Conservation (phyloP, 352 stramenopile species). For the Phytophthora sansomeana region DNA sequence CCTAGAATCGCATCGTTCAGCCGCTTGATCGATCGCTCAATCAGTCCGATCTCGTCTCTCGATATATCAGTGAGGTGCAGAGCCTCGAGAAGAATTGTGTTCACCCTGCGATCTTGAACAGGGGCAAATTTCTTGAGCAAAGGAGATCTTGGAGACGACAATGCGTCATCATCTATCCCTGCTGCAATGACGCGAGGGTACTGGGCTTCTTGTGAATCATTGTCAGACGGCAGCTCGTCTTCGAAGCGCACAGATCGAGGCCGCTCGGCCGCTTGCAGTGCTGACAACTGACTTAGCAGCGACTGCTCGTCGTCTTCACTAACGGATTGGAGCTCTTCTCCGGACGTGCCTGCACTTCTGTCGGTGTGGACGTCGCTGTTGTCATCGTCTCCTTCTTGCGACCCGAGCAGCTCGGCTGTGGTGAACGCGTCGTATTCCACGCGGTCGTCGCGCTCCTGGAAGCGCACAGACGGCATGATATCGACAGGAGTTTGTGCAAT, state of each 20-base stretch:
- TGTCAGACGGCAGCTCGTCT: conserved; percentile 15
- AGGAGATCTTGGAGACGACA: conserved; percentile 42
- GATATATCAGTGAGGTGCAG: conserved; percentile 73
- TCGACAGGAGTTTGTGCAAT: neutral
- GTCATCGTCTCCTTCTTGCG: conserved; percentile 17
- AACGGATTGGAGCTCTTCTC: conserved; percentile 8
- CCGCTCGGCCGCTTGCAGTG: conserved; percentile 7
- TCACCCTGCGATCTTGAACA: conserved; percentile 63
- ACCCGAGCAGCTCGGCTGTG: conserved; percentile 28
- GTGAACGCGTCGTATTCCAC: conserved; percentile 29
- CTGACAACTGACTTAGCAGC: conserved; percentile 25
- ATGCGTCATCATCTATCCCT: conserved; percentile 11
- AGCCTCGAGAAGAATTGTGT: conserved; percentile 67
- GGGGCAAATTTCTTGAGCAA: conserved; percentile 68
- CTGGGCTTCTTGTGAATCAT: conserved; percentile 1
- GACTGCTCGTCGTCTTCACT: conserved; percentile 28
- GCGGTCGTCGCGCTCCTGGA: conserved; percentile 10
- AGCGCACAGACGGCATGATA: conserved; percentile 17
- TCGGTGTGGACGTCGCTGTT: conserved; percentile 8
- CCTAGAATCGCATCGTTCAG: conserved; percentile 68
- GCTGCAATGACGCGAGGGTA: conserved; percentile 16
- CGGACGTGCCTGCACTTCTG: conserved; percentile 5
- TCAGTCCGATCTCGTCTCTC: conserved; percentile 57
- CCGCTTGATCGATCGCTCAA: conserved; percentile 66
- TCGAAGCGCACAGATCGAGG: conserved; percentile 26